Percentiles rank a stretch among this genome's conserved stretches.
phyloP scores from a whole-genome alignment of 108 stramenopile species.

The Skeletonema tropicum region DNA sequence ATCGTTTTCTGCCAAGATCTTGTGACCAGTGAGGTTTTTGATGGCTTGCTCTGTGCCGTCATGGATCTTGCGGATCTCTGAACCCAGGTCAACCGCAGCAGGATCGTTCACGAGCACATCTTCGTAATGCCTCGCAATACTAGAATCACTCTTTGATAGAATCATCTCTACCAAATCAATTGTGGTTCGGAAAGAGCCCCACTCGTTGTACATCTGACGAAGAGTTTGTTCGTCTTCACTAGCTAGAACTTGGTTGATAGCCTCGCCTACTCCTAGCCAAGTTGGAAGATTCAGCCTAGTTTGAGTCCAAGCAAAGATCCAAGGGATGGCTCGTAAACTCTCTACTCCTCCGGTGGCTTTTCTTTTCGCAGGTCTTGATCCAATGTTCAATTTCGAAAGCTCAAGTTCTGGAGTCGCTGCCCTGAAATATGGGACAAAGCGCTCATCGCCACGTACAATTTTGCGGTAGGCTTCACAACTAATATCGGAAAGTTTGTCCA shows the following conservation, averaged over 20 bases:
- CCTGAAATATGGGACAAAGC: slow-evolving; percentile 97
- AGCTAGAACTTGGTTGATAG: slow-evolving; percentile 62
- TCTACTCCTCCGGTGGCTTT: slow-evolving; percentile 96
- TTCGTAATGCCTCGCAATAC: slow-evolving; percentile 93
- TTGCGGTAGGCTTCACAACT: slow-evolving; percentile 91
- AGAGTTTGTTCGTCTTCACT: slow-evolving; percentile 65
- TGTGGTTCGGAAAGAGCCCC: slow-evolving; percentile 91
- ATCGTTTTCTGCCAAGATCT: slow-evolving; percentile 74
- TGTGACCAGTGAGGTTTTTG: slow-evolving; percentile 79
- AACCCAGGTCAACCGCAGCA: slow-evolving; percentile 75
- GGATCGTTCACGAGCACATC: slow-evolving; percentile 75
- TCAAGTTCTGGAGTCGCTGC: slow-evolving; percentile 96
- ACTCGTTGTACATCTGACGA: slow-evolving; percentile 87
- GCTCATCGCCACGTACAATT: slow-evolving; percentile 83
- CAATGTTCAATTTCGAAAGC: slow-evolving; percentile 91
- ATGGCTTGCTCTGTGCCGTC: slow-evolving; percentile 75
- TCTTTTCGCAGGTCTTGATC: slow-evolving; percentile 96
- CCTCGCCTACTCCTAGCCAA: slow-evolving; percentile 97
- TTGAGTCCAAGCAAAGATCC: slow-evolving; percentile 99
- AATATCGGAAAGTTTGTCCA: slow-evolving; percentile 85
- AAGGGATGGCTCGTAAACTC: slow-evolving; percentile 83
- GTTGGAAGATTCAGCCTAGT: slow-evolving; percentile 94
- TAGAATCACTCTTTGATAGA: slow-evolving; percentile 90
- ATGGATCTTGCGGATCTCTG: slow-evolving; percentile 76
- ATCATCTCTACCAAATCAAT: slow-evolving; percentile 97